Base-by-base conservation (phyloP, 2,329 filamentous ascomycete species). In the Cladosporium cucumerinum region DNA sequence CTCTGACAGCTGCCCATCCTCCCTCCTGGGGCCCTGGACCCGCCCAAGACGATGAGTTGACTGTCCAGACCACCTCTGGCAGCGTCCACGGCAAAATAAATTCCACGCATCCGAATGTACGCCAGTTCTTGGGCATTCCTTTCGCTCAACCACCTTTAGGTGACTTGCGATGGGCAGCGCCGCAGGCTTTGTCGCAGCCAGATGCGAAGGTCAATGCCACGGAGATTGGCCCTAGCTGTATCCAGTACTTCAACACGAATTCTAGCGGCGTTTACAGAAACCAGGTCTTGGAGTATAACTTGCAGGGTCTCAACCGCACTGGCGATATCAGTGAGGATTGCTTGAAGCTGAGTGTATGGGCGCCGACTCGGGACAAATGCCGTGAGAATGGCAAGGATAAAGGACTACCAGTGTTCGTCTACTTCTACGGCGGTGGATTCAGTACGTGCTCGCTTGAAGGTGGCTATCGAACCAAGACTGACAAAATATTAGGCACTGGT, bases 51-150 rank as follows among this genome's bases (percentile, higher is more conserved):
- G 62, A 59, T 54, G 43, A 16, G 12, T 23, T 64, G 46, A 59
- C 55, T 3, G 62, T 64, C 7, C 39, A 64, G 23, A 64, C 62
- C 21, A 30, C 54, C 8, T 58, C 54, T 12, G 62, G 62, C 43
- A 48, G 55, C 34, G 48, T 25, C 52, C 65, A 79, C 69, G 80
- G 82, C 72, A 84, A 83, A 70, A 81, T 82, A 77, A 74, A 91
- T 63, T 87, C 86, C 0, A 81, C 89, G 65, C 90, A 91, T 78
- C 88, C 87, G 3, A 85, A 84, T 7, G 87, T 85, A 80, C 86
- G 87, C 28, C 69, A 72, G 28, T 73, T 70, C 61, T 65, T 71
- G 16, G 68, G 70, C n/a, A 66, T 73, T 8, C 70, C 70, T n/a
- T 72, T 67, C 55, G 71, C 69, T 16, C 59, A 66, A 28, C 70